Percentiles rank a stretch among this genome's conserved stretches.
These are phyloP conservation scores for Blastocladiella britannica DNA, from an alignment of 192 early-diverging fungal species.

Conservation along the genomic window DNA sequence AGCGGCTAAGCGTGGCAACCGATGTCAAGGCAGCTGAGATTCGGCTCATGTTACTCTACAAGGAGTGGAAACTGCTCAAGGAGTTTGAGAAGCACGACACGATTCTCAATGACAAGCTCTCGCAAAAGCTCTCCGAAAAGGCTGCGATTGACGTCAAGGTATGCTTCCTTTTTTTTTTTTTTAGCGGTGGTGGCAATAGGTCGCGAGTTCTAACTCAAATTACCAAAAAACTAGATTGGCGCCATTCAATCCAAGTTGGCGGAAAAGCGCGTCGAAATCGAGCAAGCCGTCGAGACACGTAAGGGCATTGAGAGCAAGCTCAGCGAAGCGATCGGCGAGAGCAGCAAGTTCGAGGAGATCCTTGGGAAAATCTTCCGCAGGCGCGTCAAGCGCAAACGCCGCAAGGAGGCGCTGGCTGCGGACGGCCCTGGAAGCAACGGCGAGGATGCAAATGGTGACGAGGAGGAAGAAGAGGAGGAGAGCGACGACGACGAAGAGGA, in stretches of 20 bases:
- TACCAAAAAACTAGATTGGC: not conserved
- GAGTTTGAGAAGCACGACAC: constrained; percentile 45
- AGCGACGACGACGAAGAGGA: constrained; percentile 22
- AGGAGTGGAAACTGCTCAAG: constrained; percentile 40
- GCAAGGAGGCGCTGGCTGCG: constrained; percentile 4
- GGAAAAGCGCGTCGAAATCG: constrained; percentile 33
- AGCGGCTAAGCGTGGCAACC: constrained; percentile 3
- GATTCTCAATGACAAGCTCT: constrained; percentile 26
- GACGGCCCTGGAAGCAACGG: too few relatives aligned
- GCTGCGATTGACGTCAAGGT: constrained; percentile 31
- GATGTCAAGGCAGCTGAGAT: constrained; percentile 40
- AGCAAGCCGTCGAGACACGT: constrained; percentile 22
- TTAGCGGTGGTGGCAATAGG: too few relatives aligned
- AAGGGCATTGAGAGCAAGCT: constrained; percentile 33
- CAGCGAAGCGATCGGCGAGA: constrained; percentile 19
- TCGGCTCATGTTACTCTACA: constrained; percentile 32
- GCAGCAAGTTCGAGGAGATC: constrained; percentile 39
- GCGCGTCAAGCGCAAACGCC: constrained; percentile 37
- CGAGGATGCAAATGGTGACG: not conserved
- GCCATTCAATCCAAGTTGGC: constrained; percentile 16
- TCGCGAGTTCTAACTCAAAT: too few relatives aligned
- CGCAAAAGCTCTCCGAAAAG: constrained; percentile 24
- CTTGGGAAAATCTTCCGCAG: constrained; percentile 34
- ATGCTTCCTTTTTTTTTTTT: too few relatives aligned
- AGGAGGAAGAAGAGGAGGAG: constrained; percentile 12